Evolutionary conservation across 2,329 filamentous ascomycete genomes (phyloP).

Genomic region (Fusarium aywerte): DNA sequence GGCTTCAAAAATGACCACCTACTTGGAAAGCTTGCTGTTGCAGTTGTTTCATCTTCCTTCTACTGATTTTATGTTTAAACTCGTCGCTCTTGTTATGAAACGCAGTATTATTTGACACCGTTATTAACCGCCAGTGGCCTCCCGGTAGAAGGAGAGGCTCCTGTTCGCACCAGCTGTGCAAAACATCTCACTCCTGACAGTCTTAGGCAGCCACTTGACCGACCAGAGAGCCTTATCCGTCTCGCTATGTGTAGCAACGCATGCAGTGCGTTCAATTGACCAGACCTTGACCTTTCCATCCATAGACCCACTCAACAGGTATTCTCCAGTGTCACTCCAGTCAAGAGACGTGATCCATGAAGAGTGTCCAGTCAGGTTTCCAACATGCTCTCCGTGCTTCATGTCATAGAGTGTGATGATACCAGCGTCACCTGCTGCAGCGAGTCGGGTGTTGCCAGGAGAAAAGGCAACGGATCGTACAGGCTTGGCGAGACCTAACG

Average conservation of each 20-base stretch:
- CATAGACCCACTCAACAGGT: conserved; percentile 85
- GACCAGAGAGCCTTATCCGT: conserved; percentile 87
- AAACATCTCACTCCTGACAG: conserved; percentile 75
- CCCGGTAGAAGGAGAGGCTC: conserved; percentile 83
- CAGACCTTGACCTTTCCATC: conserved; percentile 97
- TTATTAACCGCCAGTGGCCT: conserved; percentile 65
- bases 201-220: conserved; percentile 84
- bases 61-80: background rate
- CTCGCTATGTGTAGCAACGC: conserved; percentile 94
- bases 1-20: background rate
- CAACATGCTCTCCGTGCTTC: conserved; percentile 89
- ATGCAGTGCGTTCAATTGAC: conserved; percentile 84
- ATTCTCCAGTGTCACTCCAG: conserved; percentile 94
- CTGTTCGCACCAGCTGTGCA: conserved; percentile 80
- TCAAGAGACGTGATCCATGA: conserved; percentile 92
- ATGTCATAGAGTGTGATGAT: conserved; percentile 95
- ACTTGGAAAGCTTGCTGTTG: background rate
- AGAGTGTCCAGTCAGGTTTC: conserved; percentile 80
- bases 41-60: background rate
- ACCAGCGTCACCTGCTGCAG: conserved; percentile 88
- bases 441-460: conserved; percentile 83
- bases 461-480: conserved; percentile 90
- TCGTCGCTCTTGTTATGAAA: background rate
- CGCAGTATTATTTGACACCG: background rate
- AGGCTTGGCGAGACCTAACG: conserved; percentile 81